Percentiles rank a stretch among this genome's conserved stretches.
Evolutionary conservation across 2,329 filamentous ascomycete species (phyloP).

Genomic region (Bimuria novae-zelandiae): DNA sequence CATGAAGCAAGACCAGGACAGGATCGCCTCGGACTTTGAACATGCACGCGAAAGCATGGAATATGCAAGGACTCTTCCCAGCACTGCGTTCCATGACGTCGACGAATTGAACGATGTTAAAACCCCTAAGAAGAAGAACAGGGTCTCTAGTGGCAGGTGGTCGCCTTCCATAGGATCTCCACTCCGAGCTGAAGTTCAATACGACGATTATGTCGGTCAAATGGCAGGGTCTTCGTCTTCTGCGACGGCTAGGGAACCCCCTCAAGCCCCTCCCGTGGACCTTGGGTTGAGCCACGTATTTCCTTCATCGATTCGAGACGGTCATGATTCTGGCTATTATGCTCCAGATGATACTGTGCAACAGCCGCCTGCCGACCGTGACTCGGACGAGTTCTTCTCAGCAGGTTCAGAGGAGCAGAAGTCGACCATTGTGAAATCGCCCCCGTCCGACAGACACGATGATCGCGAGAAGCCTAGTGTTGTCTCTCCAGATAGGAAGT

Average conservation of each 20-base stretch:
- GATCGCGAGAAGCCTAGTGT: constrained; percentile 23
- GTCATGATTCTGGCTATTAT: constrained; percentile 41
- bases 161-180: constrained; percentile 51
- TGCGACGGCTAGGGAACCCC: constrained; percentile 20
- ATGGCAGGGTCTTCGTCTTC: constrained; percentile 9
- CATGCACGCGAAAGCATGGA: constrained; percentile 33
- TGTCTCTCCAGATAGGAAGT: constrained; percentile 30
- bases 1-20: constrained; percentile 41
- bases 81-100: constrained; percentile 40
- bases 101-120: constrained; percentile 43
- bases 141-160: constrained; percentile 48
- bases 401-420: constrained; percentile 38
- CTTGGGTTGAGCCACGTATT: constrained; percentile 19
- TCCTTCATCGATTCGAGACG: constrained; percentile 19
- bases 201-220: constrained; percentile 49
- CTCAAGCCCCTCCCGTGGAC: constrained; percentile 21
- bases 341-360: constrained; percentile 35
- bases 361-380: constrained; percentile 27
- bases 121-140: constrained; percentile 53
- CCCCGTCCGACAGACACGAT: constrained; percentile 20
- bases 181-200: constrained; percentile 50
- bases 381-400: constrained; percentile 42
- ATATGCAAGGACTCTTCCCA: constrained; percentile 36
- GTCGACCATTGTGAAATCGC: constrained; percentile 24
- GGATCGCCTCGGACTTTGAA: constrained; percentile 34